phyloP scores from a whole-genome alignment of 2,329 filamentous ascomycete species.

The Emmonsiellopsis sp. region DNA sequence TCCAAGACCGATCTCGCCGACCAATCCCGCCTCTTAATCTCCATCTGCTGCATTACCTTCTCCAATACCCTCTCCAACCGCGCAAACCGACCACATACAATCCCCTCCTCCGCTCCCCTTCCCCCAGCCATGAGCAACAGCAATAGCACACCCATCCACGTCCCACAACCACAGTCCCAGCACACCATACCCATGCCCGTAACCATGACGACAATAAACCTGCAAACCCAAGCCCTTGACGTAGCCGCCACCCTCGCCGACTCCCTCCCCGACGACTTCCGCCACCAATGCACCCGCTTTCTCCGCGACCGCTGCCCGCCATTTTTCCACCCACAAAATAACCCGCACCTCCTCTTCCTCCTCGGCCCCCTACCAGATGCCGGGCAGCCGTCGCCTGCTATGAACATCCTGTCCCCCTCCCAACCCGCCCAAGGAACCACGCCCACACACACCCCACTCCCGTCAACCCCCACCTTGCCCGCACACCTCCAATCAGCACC shows the following conservation, averaged over 20 bases:
- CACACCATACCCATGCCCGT: neutral
- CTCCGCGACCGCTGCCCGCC: slow-evolving; percentile 33
- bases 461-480: neutral
- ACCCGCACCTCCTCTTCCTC: slow-evolving; percentile 32
- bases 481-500: neutral
- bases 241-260: slow-evolving; percentile 37
- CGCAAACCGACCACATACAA: slow-evolving; percentile 20
- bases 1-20: slow-evolving; percentile 20
- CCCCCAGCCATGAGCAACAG: slow-evolving; percentile 8
- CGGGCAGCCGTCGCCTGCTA: slow-evolving; percentile 5
- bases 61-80: slow-evolving; percentile 25
- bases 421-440: slow-evolving; percentile 3
- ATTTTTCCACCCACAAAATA: slow-evolving; percentile 28
- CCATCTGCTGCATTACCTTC: slow-evolving; percentile 32
- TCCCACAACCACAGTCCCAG: neutral
- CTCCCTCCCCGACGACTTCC: slow-evolving; percentile 34
- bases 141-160: too few species aligned
- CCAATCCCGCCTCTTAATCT: slow-evolving; percentile 28
- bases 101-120: slow-evolving; percentile 17
- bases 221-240: slow-evolving; percentile 35
- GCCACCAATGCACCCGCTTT: slow-evolving; percentile 32
- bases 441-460: neutral
- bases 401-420: slow-evolving; percentile 4
- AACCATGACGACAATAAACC: slow-evolving; percentile 22
- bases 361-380: slow-evolving; percentile 28